A percentile compares a stretch with the other conserved stretches of the same genome.
Conservation (phyloP, 768 basidiomycete genomes). For the Podaxis sp. region DNA sequence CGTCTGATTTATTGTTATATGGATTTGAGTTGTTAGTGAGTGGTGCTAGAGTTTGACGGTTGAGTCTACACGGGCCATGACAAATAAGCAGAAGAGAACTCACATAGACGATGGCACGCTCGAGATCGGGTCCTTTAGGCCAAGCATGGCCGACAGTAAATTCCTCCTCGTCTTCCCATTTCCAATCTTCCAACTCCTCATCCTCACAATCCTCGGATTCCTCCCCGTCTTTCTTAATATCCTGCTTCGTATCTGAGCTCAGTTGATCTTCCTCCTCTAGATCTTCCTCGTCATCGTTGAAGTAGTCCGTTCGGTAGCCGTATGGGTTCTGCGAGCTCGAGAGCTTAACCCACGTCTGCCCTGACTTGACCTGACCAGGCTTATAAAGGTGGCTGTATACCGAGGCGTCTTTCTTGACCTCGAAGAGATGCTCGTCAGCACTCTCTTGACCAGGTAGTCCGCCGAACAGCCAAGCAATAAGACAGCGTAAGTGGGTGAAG, state of each 20-base stretch:
- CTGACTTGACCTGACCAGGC: conserved; percentile 54
- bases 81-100: conserved; percentile 24
- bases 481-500: conserved; percentile 60
- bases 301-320: conserved; percentile 38
- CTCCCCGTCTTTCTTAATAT: conserved; percentile 22
- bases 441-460: conserved; percentile 21
- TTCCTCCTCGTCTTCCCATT: conserved; percentile 73
- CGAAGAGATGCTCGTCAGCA: conserved; percentile 56
- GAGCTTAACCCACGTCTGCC: conserved; percentile 46
- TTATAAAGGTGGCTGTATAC: conserved; percentile 40
- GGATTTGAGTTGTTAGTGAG: conserved; percentile 48
- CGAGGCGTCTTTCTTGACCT: conserved; percentile 49
- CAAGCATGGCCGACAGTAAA: conserved; percentile 59
- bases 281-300: conserved; percentile 27
- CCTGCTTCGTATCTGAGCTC: conserved; percentile 32
- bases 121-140: conserved; percentile 43
- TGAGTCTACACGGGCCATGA: conserved; percentile 8
- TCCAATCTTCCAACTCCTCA: conserved; percentile 48
- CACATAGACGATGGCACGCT: conserved; percentile 64
- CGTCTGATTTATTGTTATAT: conserved; percentile 61
- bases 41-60: conserved; percentile 46
- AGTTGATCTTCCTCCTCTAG: conserved; percentile 40
- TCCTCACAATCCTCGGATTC: conserved; percentile 24
- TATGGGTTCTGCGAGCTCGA: conserved; percentile 56
- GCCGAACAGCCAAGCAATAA: conserved; percentile 63